Percentiles rank a stretch among this genome's conserved stretches.
Conservation (phyloP, 805 yeast species). For the Kodamaea restingae region DNA sequence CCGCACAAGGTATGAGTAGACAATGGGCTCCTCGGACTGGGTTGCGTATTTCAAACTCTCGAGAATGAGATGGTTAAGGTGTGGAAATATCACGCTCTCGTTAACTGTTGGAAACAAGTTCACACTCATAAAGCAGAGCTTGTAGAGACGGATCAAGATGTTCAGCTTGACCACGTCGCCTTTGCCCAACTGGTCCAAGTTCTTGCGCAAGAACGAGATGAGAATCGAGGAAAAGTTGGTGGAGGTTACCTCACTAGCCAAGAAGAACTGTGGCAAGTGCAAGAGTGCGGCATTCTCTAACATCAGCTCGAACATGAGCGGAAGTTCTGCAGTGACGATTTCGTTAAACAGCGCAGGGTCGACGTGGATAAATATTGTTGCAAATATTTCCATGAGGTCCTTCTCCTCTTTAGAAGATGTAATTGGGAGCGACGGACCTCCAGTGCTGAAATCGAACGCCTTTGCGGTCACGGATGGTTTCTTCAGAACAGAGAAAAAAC, state of each 20-base stretch:
- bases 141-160: slow-evolving; percentile 80
- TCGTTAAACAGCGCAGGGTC: slow-evolving; percentile 96
- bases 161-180: slow-evolving; percentile 73
- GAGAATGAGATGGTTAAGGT: slow-evolving; percentile 76
- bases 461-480: slow-evolving; percentile 40
- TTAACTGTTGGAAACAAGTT: slow-evolving; percentile 84
- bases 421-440: slow-evolving; percentile 80
- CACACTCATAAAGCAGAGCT: slow-evolving; percentile 92
- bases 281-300: slow-evolving; percentile 78
- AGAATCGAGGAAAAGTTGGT: slow-evolving; percentile 82
- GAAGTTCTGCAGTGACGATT: slow-evolving; percentile 76
- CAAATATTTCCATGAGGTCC: slow-evolving; percentile 92
- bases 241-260: slow-evolving; percentile 92
- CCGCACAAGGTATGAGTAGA: slow-evolving; percentile 82
- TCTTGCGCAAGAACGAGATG: slow-evolving; percentile 71
- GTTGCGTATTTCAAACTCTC: slow-evolving; percentile 77
- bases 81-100: slow-evolving; percentile 85
- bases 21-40: slow-evolving; percentile 83
- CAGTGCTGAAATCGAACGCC: slow-evolving; percentile 56
- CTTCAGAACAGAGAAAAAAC: slow-evolving; percentile 61
- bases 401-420: slow-evolving; percentile 89
- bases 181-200: slow-evolving; percentile 75
- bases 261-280: slow-evolving; percentile 88
- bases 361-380: slow-evolving; percentile 86
- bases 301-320: slow-evolving; percentile 72